Evolutionary conservation across 306 rosid species (phyloP), one percentile per base, ranked within the genome.

Genomic region (Vigna angularis): DNA sequence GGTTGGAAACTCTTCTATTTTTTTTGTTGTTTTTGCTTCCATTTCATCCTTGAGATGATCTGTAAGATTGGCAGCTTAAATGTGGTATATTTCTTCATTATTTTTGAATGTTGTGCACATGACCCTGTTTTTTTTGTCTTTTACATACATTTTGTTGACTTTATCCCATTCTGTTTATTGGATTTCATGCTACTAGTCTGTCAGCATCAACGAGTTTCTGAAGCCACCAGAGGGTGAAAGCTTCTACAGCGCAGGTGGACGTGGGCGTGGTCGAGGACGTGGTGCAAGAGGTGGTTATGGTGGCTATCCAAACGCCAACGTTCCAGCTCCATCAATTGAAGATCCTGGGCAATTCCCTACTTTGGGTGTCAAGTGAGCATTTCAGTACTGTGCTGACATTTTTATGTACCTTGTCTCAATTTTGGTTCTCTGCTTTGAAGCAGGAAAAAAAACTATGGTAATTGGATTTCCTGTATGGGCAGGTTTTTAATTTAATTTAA

Each of bases 131-230:
- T 26, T 26, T 26, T 49, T 3, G 20, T n/a, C 16, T 17, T 56
- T 55, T 14, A 8, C 8, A 80, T 9, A 5, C 42, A 6, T 76
- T 26, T 56, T 17, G 30, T 9, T 38, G 5, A 20, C 8, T 63
- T 17, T 55, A 0, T 32, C 38, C 47, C 0, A 0, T 73, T 52
- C 58, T 72, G 38, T 67, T 22, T 64, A 12, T 9, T 36, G 18
- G 65, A 26, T 67, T 73, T 76, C 59, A 16, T 32, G 42, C 56
- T 28, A 32, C 15, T 75, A 91, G 97, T 75, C 91, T 82, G 92
- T 90, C 49, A 90, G 88, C 90, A 91, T 88, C 66, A 89, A 85
- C 12, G 93, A 89, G 89, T 89, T 91, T 66, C 88, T 91, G 86
- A 91, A 89, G 91, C 91, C 89, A 5, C 77, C 90, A 26, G 89